These are phyloP conservation scores for Cutaneotrichosporon mucoides DNA, from an alignment of 1,284 basidiomycete genomes.

Conservation along the genomic window DNA sequence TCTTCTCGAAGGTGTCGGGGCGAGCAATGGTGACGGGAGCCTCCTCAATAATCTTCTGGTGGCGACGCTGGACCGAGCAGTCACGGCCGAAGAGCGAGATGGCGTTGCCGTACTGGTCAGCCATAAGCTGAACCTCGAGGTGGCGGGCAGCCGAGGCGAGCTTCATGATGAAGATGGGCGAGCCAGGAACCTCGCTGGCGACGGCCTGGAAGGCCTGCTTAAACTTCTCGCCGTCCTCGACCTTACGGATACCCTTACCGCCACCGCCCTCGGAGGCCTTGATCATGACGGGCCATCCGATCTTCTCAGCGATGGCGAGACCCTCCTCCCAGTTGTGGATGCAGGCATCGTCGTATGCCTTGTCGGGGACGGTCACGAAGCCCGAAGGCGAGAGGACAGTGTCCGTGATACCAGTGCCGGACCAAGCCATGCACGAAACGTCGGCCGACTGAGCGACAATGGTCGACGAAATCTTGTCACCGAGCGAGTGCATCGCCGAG, in stretches of 20 bases:
- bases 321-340: constrained; percentile 88
- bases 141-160: constrained; percentile 96
- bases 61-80: constrained; percentile 98
- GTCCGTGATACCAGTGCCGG: constrained; percentile 88
- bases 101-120: constrained; percentile 99
- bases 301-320: constrained; percentile 73
- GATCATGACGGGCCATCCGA: constrained; percentile 99
- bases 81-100: constrained; percentile 99
- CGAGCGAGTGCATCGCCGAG: constrained; percentile 97
- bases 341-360: constrained; percentile 85
- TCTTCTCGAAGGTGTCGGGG: constrained; percentile 84
- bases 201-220: constrained; percentile 93
- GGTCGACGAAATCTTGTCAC: constrained; percentile 99
- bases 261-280: constrained; percentile 99
- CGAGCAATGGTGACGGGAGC: constrained; percentile 97
- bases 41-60: constrained; percentile 99
- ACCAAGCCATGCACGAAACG: constrained; percentile 99
- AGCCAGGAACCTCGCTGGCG: constrained; percentile 93
- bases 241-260: constrained; percentile 96
- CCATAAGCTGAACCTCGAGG: constrained; percentile 95
- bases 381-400: constrained; percentile 82
- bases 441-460: constrained; percentile 96
- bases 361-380: constrained; percentile 90
- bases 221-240: constrained; percentile 78
- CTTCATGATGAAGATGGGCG: constrained; percentile 99